Evolutionary conservation across 192 early-diverging fungal genomes (phyloP).

Genomic region (Gigaspora rosea): DNA sequence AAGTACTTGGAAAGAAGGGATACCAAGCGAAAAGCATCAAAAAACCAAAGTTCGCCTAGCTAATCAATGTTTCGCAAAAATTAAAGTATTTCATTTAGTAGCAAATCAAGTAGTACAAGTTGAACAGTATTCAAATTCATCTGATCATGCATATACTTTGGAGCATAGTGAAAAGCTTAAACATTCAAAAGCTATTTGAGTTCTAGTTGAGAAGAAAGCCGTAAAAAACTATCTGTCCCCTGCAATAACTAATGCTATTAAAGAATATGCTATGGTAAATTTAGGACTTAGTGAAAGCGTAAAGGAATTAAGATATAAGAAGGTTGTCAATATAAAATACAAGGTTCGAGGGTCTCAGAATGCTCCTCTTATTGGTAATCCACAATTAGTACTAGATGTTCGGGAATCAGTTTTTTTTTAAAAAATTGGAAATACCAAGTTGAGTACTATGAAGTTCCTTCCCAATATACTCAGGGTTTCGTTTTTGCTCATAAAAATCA

Average conservation of each 20-base stretch:
- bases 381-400: slow-evolving; percentile 8
- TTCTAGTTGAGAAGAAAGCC: too few relatives aligned
- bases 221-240: too few relatives aligned
- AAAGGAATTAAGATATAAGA: not conserved
- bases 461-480: slow-evolving; percentile 7
- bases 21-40: not conserved
- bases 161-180: not conserved
- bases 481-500: slow-evolving; percentile 20
- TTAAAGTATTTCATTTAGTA: not conserved
- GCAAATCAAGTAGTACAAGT: not conserved
- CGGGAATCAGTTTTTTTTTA: not conserved
- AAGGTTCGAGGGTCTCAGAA: not conserved
- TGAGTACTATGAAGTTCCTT: slow-evolving; percentile 1
- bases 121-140: not conserved
- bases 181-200: too few relatives aligned
- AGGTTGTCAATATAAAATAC: slow-evolving; percentile 16
- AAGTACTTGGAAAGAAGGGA: not conserved
- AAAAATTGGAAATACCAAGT: slow-evolving; percentile 9
- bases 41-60: not conserved
- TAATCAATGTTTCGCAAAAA: not conserved
- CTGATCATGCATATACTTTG: slow-evolving; percentile 9
- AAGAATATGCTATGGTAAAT: not conserved
- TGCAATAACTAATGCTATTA: too few relatives aligned
- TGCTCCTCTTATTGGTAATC: not conserved
- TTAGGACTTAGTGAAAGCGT: not conserved